Percentiles rank a stretch among this genome's conserved stretches.
phyloP scores from a whole-genome alignment of 2,329 filamentous ascomycete genomes.

The Dactylella cylindrospora region DNA sequence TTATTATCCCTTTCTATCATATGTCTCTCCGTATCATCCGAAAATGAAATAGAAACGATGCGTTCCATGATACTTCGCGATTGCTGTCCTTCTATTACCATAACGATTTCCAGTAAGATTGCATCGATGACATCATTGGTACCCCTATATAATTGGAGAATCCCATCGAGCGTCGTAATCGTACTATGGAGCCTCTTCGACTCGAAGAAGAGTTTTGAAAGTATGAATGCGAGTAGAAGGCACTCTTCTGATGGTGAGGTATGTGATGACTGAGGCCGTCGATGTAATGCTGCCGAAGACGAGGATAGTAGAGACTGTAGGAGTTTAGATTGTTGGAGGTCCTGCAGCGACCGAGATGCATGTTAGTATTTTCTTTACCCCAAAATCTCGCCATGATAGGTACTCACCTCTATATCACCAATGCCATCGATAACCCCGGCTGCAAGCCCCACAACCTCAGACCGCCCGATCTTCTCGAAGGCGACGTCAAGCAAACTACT shows the following conservation, averaged over 20 bases:
- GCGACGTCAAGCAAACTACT: slow-evolving; percentile 29
- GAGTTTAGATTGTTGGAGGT: slow-evolving; percentile 46
- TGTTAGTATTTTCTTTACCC: no score
- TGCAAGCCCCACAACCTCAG: slow-evolving; percentile 44
- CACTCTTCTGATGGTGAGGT: slow-evolving; percentile 22
- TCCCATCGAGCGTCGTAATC: slow-evolving; percentile 47
- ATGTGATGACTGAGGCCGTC: background rate
- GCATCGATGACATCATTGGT: slow-evolving; percentile 46
- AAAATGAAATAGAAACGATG: slow-evolving; percentile 1
- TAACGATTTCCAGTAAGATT: slow-evolving; percentile 46
- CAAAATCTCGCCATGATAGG: no score
- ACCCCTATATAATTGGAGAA: slow-evolving; percentile 46
- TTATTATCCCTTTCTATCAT: slow-evolving; percentile 45
- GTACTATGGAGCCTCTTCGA: slow-evolving; percentile 45
- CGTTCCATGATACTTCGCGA: slow-evolving; percentile 26
- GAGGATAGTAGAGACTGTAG: slow-evolving; percentile 45
- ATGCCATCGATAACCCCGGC: slow-evolving; percentile 16
- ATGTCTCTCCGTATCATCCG: background rate
- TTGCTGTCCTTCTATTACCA: slow-evolving; percentile 46
- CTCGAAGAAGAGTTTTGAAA: slow-evolving; percentile 45
- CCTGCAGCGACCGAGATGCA: slow-evolving; percentile 17
- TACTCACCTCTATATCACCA: slow-evolving; percentile 24
- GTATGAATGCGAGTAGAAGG: slow-evolving; percentile 42
- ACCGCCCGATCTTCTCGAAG: slow-evolving; percentile 15
- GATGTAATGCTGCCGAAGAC: slow-evolving; percentile 3